phyloP scores from a whole-genome alignment of 83 land plant species.

The Picea abies region DNA sequence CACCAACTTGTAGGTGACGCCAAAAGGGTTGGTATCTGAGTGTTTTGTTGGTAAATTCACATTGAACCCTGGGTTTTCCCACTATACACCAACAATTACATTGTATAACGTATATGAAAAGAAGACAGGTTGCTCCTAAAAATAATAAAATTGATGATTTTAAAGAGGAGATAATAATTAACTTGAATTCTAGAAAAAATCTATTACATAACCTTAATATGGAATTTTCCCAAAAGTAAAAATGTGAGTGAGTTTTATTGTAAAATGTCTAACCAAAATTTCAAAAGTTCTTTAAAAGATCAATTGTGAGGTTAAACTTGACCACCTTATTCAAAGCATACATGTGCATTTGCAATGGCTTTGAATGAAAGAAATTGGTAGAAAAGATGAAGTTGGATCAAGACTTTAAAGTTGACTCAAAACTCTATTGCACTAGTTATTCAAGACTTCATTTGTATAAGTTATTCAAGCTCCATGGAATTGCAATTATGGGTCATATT shows the following conservation, averaged over 20 bases:
- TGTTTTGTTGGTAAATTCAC: too few species aligned
- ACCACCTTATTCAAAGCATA: constrained; percentile 87
- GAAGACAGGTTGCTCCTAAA: too few species aligned
- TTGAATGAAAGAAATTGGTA: constrained; percentile 98
- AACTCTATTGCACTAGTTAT: constrained; percentile 83
- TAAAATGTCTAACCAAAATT: constrained; percentile 94
- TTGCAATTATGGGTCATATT: constrained; percentile 96
- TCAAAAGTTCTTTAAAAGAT: constrained; percentile 95
- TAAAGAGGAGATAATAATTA: too few species aligned
- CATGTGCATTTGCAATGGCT: constrained; percentile 94
- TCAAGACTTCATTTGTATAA: constrained; percentile 96
- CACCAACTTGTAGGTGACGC: too few species aligned
- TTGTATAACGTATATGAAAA: too few species aligned
- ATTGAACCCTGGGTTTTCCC: too few species aligned
- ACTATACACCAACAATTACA: too few species aligned
- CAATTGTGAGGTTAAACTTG: constrained; percentile 94
- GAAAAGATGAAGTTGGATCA: constrained; percentile 98
- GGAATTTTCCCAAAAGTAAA: constrained; percentile 41
- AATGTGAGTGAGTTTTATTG: constrained; percentile 94
- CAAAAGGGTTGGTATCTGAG: too few species aligned
- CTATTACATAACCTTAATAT: too few species aligned
- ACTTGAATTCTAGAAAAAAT: too few species aligned
- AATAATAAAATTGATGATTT: too few species aligned
- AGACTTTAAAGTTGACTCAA: constrained; percentile 68
- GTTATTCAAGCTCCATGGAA: constrained; percentile 94